A percentile compares a stretch with the other conserved stretches of the same genome.
Conservation (phyloP, 441 rosid species). For the Omphalea diandra region DNA sequence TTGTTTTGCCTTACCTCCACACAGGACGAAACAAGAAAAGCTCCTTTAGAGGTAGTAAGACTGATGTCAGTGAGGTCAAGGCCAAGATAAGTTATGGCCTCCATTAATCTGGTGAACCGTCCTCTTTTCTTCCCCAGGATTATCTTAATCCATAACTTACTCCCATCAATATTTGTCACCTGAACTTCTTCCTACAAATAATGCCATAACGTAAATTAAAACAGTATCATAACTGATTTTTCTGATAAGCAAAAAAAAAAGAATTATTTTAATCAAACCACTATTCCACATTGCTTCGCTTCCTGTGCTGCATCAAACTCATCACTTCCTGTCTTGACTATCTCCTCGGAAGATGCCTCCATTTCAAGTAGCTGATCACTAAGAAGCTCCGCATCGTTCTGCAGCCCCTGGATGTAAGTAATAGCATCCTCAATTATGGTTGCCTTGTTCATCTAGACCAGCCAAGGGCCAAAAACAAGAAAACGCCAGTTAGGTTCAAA, state of each 20-base stretch:
- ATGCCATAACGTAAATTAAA: background rate
- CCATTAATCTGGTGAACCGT: constrained; percentile 54
- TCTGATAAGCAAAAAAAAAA: background rate
- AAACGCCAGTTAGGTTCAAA: no score
- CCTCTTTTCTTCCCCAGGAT: constrained; percentile 51
- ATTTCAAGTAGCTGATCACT: constrained; percentile 52
- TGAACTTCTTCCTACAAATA: constrained; percentile 53
- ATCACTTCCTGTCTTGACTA: constrained; percentile 6
- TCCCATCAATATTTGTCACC: constrained; percentile 47
- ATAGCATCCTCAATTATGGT: constrained; percentile 80
- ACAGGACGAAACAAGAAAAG: constrained; percentile 53
- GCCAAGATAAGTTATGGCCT: constrained; percentile 49
- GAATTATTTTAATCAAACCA: constrained; percentile 38
- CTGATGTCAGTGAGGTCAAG: constrained; percentile 54
- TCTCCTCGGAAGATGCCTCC: constrained; percentile 39
- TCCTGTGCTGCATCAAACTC: constrained; percentile 39
- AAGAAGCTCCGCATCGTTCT: constrained; percentile 44
- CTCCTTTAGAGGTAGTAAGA: constrained; percentile 53
- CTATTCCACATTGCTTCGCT: constrained; percentile 42
- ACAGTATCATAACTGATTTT: background rate
- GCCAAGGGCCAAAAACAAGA: background rate
- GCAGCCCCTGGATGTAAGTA: constrained; percentile 62
- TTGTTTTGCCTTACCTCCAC: constrained; percentile 35
- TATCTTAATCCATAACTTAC: constrained; percentile 68
- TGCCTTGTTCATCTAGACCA: constrained; percentile 71